Percentiles rank a stretch among this genome's conserved stretches.
Evolutionary conservation across 306 rosid genomes (phyloP).

Genomic region (Begonia loranthoides): DNA sequence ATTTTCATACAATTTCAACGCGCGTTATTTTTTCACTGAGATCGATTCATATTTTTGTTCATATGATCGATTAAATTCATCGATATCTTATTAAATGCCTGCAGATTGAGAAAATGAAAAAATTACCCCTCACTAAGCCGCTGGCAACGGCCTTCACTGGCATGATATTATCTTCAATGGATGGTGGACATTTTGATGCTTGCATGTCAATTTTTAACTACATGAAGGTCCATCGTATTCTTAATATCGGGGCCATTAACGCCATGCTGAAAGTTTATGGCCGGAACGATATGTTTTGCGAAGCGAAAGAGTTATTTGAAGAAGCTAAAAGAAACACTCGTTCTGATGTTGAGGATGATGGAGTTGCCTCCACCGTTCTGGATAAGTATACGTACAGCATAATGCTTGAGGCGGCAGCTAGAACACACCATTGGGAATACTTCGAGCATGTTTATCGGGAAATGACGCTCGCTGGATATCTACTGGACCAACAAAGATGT

Average conservation of each 20-base stretch:
- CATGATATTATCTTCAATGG: slow-evolving; percentile 68
- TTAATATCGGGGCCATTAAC: slow-evolving; percentile 74
- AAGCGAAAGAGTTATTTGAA: slow-evolving; percentile 79
- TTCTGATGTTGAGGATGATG: slow-evolving; percentile 15
- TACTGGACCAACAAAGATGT: slow-evolving; percentile 53
- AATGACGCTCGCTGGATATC: slow-evolving; percentile 61
- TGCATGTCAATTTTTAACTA: slow-evolving; percentile 46
- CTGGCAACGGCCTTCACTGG: slow-evolving; percentile 85
- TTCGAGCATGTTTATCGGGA: slow-evolving; percentile 81
- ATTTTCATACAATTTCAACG: too few relatives aligned
- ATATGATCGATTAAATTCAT: too few relatives aligned
- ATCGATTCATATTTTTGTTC: too few relatives aligned
- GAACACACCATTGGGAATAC: slow-evolving; percentile 89
- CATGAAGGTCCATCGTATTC: slow-evolving; percentile 54
- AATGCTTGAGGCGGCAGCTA: slow-evolving; percentile 69
- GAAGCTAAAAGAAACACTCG: slow-evolving; percentile 36
- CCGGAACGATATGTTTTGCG: slow-evolving; percentile 59
- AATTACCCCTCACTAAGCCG: slow-evolving; percentile 44
- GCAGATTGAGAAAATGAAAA: slow-evolving; percentile 71
- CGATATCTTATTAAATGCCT: not conserved
- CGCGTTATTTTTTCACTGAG: too few relatives aligned
- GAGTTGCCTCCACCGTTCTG: slow-evolving; percentile 22
- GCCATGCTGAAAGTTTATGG: slow-evolving; percentile 76
- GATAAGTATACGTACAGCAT: slow-evolving; percentile 55
- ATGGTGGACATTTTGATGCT: slow-evolving; percentile 57